A percentile compares a stretch with the other conserved stretches of the same genome.
Evolutionary conservation across 208 protist genomes (phyloP).

Genomic region (Crithidia mellificae): DNA sequence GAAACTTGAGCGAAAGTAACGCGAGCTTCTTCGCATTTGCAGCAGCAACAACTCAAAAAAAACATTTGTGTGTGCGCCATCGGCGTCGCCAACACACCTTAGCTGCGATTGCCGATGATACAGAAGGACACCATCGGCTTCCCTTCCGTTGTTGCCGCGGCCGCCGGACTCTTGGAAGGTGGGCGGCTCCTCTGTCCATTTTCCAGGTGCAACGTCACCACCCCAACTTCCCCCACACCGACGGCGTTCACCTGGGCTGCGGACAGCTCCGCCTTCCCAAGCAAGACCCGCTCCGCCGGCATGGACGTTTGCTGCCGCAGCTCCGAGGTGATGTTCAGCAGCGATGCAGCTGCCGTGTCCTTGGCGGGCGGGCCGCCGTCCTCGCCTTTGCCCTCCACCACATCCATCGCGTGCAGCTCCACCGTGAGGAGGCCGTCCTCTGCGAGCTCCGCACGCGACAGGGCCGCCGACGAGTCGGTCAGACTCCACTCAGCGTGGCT

Average conservation of each 20-base stretch:
- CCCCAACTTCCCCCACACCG: constrained; percentile 17
- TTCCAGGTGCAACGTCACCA: constrained; percentile 22
- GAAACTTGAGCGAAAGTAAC: background rate
- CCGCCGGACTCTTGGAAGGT: background rate
- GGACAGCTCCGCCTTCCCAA: constrained; percentile 23
- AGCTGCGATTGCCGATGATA: constrained; percentile 37
- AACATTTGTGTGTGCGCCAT: too few species aligned
- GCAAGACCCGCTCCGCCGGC: constrained; percentile 8
- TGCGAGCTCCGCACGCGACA: constrained; percentile 17
- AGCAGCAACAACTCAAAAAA: too few species aligned
- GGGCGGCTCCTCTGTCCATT: background rate
- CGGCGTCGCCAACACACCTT: background rate
- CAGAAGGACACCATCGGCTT: constrained; percentile 46
- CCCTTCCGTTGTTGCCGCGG: constrained; percentile 3
- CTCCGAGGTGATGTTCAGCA: background rate
- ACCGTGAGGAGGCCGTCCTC: constrained; percentile 13
- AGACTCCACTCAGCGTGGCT: constrained; percentile 51
- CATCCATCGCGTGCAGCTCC: constrained; percentile 30
- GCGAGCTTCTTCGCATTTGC: too few species aligned
- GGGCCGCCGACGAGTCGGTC: constrained; percentile 41
- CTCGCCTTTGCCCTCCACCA: constrained; percentile 15
- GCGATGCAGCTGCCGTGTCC: too few species aligned
- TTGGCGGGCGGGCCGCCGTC: background rate
- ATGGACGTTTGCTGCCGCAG: constrained; percentile 10
- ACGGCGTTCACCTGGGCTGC: constrained; percentile 8